A percentile compares a stretch with the other conserved stretches of the same genome.
Evolutionary conservation across 2,329 filamentous ascomycete species (phyloP).

Genomic region (Samsoniella hepiali): DNA sequence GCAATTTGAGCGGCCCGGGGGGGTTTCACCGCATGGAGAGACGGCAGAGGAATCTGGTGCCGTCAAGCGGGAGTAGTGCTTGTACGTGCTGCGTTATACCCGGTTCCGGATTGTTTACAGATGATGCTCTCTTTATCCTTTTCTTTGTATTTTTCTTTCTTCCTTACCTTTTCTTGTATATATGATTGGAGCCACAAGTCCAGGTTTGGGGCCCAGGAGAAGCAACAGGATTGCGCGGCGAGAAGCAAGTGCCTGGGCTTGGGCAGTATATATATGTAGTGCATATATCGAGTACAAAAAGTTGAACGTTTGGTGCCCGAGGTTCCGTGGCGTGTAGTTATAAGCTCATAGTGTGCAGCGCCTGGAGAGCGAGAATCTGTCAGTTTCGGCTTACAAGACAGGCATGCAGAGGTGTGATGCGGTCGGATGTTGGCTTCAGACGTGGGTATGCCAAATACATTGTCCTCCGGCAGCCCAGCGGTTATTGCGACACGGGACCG

Average conservation of each 20-base stretch:
- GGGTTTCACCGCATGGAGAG: not conserved
- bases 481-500: constrained; percentile 23
- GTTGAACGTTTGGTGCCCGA: not conserved
- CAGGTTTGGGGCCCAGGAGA: constrained; percentile 4
- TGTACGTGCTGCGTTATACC: not conserved
- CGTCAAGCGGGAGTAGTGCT: constrained; percentile 9
- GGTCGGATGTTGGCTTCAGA: not conserved
- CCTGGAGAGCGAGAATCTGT: not conserved
- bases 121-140: not conserved
- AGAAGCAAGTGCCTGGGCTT: constrained; percentile 1
- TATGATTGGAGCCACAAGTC: constrained; percentile 9
- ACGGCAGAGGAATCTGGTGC: not conserved
- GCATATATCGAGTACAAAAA: constrained; percentile 1
- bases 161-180: constrained; percentile 11
- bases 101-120: not conserved
- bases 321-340: not conserved
- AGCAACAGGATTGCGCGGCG: constrained; percentile 18
- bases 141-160: constrained; percentile 11
- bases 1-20: not conserved
- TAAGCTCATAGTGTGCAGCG: not conserved
- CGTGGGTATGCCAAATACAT: constrained; percentile 4
- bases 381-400: not conserved
- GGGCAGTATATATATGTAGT: constrained; percentile 15
- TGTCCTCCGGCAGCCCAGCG: constrained; percentile 30
- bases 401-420: not conserved